Evolutionary conservation across 192 early-diverging fungal species (phyloP).

Genomic region (Backusella morwellensis): DNA sequence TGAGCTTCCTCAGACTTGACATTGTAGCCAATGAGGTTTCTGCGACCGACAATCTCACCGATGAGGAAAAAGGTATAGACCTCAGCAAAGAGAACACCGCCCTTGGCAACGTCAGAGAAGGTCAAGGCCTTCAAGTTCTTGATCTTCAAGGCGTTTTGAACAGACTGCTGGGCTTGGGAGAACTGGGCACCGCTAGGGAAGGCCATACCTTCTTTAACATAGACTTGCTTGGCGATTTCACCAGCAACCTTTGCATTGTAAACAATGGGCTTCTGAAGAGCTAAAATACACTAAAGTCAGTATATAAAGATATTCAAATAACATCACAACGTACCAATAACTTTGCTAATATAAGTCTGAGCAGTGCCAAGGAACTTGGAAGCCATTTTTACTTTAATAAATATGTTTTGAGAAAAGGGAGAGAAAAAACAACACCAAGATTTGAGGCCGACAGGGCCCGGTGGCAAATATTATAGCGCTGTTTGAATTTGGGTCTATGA

Average conservation of each 20-base stretch:
- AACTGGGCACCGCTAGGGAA: slow-evolving; percentile 49
- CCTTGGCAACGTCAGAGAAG: slow-evolving; percentile 44
- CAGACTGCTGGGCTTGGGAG: slow-evolving; percentile 42
- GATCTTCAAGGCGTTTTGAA: slow-evolving; percentile 39
- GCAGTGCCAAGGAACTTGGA: slow-evolving; percentile 20
- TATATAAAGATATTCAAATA: not conserved
- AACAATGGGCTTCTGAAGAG: slow-evolving; percentile 36
- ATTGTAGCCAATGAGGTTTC: slow-evolving; percentile 60
- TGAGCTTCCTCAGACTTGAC: slow-evolving; percentile 40
- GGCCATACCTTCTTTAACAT: slow-evolving; percentile 56
- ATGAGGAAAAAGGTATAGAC: slow-evolving; percentile 57
- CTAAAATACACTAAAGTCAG: not conserved
- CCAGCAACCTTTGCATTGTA: slow-evolving; percentile 57
- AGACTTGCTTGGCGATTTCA: slow-evolving; percentile 63
- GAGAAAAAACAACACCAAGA: not conserved
- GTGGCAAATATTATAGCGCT: not conserved
- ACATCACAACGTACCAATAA: slow-evolving; percentile 16
- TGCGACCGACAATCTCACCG: slow-evolving; percentile 63
- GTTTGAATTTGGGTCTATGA: not conserved
- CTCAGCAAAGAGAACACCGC: slow-evolving; percentile 51
- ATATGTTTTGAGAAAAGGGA: not conserved
- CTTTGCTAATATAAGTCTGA: slow-evolving; percentile 23
- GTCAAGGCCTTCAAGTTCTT: slow-evolving; percentile 43
- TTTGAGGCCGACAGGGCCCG: slow-evolving; percentile 16
- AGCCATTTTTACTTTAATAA: slow-evolving; percentile 17